Conservation (phyloP, 2,329 filamentous ascomycete species). For the Curvularia lunata region DNA sequence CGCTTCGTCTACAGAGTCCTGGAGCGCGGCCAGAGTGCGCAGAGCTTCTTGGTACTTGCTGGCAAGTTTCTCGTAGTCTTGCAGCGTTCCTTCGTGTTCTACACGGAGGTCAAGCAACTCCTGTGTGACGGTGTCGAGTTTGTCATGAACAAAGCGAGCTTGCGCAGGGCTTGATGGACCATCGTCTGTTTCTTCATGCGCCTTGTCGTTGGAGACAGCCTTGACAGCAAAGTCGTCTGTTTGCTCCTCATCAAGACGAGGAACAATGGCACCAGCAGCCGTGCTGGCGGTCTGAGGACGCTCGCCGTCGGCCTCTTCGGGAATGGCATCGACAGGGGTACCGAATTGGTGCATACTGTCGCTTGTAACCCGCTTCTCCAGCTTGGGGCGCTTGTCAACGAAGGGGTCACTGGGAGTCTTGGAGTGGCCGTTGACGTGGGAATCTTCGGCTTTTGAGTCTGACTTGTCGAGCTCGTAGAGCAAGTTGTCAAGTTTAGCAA, state of each 20-base stretch:
- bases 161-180: slow-evolving; percentile 75
- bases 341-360: slow-evolving; percentile 41
- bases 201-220: slow-evolving; percentile 18
- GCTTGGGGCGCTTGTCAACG: slow-evolving; percentile 37
- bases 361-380: slow-evolving; percentile 29
- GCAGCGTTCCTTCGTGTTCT: slow-evolving; percentile 84
- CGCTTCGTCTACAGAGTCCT: slow-evolving; percentile 82
- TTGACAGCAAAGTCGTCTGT: slow-evolving; percentile 21
- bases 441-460: slow-evolving; percentile 39
- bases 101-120: slow-evolving; percentile 89
- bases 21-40: slow-evolving; percentile 79
- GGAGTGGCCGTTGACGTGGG: slow-evolving; percentile 45
- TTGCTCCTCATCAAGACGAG: slow-evolving; percentile 17
- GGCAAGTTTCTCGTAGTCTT: slow-evolving; percentile 80
- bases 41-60: slow-evolving; percentile 91
- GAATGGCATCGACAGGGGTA: slow-evolving; percentile 45
- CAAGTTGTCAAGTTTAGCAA: slow-evolving; percentile 92
- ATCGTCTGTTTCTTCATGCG: slow-evolving; percentile 43
- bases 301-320: slow-evolving; percentile 45
- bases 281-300: slow-evolving; percentile 39
- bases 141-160: slow-evolving; percentile 85
- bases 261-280: slow-evolving; percentile 1
- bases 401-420: slow-evolving; percentile 43
- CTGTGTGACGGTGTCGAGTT: slow-evolving; percentile 87
- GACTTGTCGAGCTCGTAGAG: slow-evolving; percentile 81